Evolutionary conservation across 495 filamentous ascomycete genomes (phyloP), one percentile per base, ranked within the genome.

Genomic region (Podospora didyma): DNA sequence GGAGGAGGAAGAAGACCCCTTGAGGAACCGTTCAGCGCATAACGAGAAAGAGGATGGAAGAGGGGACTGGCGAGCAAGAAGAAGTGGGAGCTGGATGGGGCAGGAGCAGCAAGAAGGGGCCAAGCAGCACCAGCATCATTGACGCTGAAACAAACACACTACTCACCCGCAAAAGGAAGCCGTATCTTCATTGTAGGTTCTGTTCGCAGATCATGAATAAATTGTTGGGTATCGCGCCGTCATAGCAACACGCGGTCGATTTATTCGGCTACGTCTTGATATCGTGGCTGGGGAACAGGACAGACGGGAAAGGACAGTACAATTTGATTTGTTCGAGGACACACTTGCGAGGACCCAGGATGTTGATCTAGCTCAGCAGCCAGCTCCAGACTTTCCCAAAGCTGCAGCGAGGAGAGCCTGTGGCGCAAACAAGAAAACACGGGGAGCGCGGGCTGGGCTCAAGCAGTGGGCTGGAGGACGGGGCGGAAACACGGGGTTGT

Each of bases 1-100:
- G 74, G 63, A 97, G 82, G 67, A 87, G 77, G 74, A 85, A 66
- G 70, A 97, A 97, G 55, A 86, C 80, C 69, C 84, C 90, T 92
- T 59, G 7, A 54, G 3, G 14, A 22, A 24, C 53, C 20, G 42
- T 42, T 52, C 10, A 31, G 26, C 26, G 26, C 26, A 31, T 31
- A 9, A n/a, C 26, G 9, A 3, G 4, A 9, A 3, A 31, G 26
- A 31, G 9, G 21, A 22, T 20, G 24, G 46, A 23, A 59, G 58
- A 21, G 24, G 46, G 21, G n/a, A n/a, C n/a, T n/a, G n/a, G n/a
- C n/a, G n/a, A 14, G 5, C 21, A 37, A 16, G 24, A 35, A 6
- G 37, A 56, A 16, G 19, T 21, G 22, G 44, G 7, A 37, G 48
- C 31, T 17, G 39, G 39, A 4, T 14, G 22, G 20, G 3, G 39